phyloP scores from a whole-genome alignment of 1,284 basidiomycete species.

The Leccinum griseonigrum region DNA sequence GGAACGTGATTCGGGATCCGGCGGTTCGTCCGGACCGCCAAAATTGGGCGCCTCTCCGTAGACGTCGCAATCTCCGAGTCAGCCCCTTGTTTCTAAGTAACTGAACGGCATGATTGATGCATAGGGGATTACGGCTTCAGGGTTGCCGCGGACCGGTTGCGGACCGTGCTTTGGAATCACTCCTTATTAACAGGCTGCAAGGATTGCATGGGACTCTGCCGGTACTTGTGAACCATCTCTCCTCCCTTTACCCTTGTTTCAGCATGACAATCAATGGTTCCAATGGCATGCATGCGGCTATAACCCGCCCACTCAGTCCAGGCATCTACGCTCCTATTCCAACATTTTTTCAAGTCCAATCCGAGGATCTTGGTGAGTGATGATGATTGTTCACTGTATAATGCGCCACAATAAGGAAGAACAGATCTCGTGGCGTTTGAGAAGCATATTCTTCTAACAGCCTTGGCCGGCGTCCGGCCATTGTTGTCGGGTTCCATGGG shows the following conservation, averaged over 20 bases:
- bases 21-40: slow-evolving; percentile 1
- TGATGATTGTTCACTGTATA: not conserved
- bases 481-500: slow-evolving; percentile 84
- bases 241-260: not conserved
- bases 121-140: not conserved
- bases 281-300: slow-evolving; percentile 23
- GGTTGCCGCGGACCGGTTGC: slow-evolving; percentile 11
- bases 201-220: not conserved
- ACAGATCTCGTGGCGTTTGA: slow-evolving; percentile 73
- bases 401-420: slow-evolving; percentile 1
- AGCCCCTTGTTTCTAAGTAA: not conserved
- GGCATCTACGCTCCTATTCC: slow-evolving; percentile 87
- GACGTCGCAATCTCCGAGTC: not conserved
- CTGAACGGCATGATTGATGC: not conserved
- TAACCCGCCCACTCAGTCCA: slow-evolving; percentile 57
- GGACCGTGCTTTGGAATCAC: slow-evolving; percentile 11
- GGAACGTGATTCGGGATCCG: not conserved
- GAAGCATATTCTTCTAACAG: slow-evolving; percentile 70
- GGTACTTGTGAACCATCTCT: not conserved
- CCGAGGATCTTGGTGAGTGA: slow-evolving; percentile 78
- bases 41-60: not conserved
- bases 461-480: slow-evolving; percentile 71
- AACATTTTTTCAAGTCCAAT: slow-evolving; percentile 74
- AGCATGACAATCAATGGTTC: slow-evolving; percentile 33
- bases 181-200: slow-evolving; percentile 13